Conservation (phyloP, 192 early-diverging fungal species). For the Paraglomus occultum region DNA sequence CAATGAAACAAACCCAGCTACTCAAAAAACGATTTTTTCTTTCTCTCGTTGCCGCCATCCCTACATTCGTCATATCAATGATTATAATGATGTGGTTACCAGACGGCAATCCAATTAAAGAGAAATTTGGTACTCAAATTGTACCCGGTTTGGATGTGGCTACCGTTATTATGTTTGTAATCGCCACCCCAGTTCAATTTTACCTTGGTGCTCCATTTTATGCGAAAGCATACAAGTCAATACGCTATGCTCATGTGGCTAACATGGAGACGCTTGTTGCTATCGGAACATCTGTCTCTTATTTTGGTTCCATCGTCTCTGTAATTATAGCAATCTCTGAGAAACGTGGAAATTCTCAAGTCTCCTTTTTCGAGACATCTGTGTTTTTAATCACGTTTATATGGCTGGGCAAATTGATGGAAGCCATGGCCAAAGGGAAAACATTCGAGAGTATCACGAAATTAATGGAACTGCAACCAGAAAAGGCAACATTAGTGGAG, state of each 20-base stretch:
- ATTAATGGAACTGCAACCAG: constrained; percentile 73
- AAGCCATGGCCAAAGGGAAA: constrained; percentile 73
- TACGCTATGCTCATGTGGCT: constrained; percentile 58
- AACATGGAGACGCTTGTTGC: constrained; percentile 84
- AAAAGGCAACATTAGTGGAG: constrained; percentile 60
- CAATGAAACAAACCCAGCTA: constrained; percentile 43
- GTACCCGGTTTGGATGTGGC: constrained; percentile 53
- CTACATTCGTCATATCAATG: constrained; percentile 69
- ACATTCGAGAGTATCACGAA: constrained; percentile 76
- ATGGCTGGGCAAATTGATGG: constrained; percentile 78
- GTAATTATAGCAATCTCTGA: constrained; percentile 15
- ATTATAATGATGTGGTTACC: constrained; percentile 69
- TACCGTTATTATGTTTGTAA: constrained; percentile 52
- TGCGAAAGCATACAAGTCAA: constrained; percentile 56
- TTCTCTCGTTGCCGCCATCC: constrained; percentile 63
- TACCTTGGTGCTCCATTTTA: constrained; percentile 71
- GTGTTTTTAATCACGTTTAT: constrained; percentile 81
- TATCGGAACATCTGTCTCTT: constrained; percentile 71
- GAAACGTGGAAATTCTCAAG: constrained; percentile 12
- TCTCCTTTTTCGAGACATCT: constrained; percentile 75
- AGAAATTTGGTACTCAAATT: constrained; percentile 47
- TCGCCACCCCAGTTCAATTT: constrained; percentile 75
- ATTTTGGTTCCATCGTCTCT: constrained; percentile 45
- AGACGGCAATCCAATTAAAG: constrained; percentile 39
- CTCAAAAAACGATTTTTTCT: constrained; percentile 43